These are phyloP conservation scores for Rutidosis leptorrhynchoides DNA, from an alignment of 129 eudicot species.

Conservation along the genomic window DNA sequence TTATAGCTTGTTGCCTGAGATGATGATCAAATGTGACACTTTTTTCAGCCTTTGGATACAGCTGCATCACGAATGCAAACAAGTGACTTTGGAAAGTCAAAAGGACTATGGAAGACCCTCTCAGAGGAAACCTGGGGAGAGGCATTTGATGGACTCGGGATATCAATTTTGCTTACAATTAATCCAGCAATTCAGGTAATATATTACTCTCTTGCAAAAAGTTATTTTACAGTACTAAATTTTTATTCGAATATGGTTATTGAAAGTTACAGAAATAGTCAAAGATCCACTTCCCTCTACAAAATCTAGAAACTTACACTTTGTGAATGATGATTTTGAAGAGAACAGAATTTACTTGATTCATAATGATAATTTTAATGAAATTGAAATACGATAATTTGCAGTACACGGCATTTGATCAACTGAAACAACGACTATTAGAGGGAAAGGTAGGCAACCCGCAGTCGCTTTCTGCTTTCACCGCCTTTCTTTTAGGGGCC, in stretches of 20 bases:
- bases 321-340: neutral
- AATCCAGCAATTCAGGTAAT: slow-evolving; percentile 95
- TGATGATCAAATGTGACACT: slow-evolving; percentile 5
- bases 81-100: slow-evolving; percentile 95
- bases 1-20: slow-evolving; percentile 10
- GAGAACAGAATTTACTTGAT: slow-evolving; percentile 19
- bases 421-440: slow-evolving; percentile 62
- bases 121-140: slow-evolving; percentile 77
- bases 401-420: slow-evolving; percentile 97
- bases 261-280: too few relatives aligned
- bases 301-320: neutral
- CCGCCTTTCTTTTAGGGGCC: slow-evolving; percentile 88
- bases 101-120: slow-evolving; percentile 79
- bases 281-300: neutral
- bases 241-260: too few relatives aligned
- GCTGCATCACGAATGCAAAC: slow-evolving; percentile 99
- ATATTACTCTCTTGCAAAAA: too few relatives aligned
- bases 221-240: too few relatives aligned
- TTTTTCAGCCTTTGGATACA: slow-evolving; percentile 85
- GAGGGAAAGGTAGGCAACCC: slow-evolving; percentile 43
- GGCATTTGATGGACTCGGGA: slow-evolving; percentile 94
- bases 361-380: neutral
- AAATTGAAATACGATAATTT: neutral
- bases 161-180: slow-evolving; percentile 84
- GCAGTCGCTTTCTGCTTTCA: slow-evolving; percentile 74